phyloP scores from a whole-genome alignment of 768 basidiomycete species.

The Nidularia sp. region DNA sequence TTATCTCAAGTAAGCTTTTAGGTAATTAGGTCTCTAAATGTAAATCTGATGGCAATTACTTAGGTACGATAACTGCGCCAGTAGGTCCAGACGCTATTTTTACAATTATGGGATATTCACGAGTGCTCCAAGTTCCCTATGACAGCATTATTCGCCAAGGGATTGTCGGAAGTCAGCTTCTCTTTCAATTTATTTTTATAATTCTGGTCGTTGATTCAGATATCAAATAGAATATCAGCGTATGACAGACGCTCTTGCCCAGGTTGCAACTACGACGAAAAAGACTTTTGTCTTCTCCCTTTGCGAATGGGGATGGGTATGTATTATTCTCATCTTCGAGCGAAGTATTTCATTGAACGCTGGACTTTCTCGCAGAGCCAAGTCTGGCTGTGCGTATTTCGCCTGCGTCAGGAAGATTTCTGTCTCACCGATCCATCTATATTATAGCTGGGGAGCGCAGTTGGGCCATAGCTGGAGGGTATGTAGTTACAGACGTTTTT shows the following conservation, averaged over 20 bases:
- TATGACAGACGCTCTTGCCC: constrained; percentile 56
- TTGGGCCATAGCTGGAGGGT: constrained; percentile 69
- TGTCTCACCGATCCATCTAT: neutral
- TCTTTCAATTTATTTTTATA: neutral
- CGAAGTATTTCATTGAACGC: neutral
- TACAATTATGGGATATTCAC: neutral
- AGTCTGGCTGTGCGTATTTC: constrained; percentile 40
- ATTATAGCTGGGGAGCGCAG: constrained; percentile 44
- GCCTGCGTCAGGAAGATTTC: neutral
- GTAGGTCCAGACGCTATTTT: constrained; percentile 22
- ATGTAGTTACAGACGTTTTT: constrained; percentile 7
- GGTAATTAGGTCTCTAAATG: neutral
- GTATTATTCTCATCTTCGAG: constrained; percentile 6
- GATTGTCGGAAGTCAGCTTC: constrained; percentile 45
- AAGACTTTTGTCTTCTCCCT: constrained; percentile 54
- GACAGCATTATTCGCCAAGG: constrained; percentile 55
- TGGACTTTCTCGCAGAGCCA: constrained; percentile 32
- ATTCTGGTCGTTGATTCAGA: neutral
- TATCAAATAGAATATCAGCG: constrained; percentile 44
- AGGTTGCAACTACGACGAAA: constrained; percentile 38
- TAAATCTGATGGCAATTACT: neutral
- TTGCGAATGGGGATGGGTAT: constrained; percentile 65
- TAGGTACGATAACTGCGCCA: constrained; percentile 53
- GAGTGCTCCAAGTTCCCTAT: constrained; percentile 38
- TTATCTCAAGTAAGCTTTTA: constrained; percentile 49